These are phyloP conservation scores for Petunia hybrid DNA, from an alignment of 305 asterid genomes.

Conservation along the genomic window DNA sequence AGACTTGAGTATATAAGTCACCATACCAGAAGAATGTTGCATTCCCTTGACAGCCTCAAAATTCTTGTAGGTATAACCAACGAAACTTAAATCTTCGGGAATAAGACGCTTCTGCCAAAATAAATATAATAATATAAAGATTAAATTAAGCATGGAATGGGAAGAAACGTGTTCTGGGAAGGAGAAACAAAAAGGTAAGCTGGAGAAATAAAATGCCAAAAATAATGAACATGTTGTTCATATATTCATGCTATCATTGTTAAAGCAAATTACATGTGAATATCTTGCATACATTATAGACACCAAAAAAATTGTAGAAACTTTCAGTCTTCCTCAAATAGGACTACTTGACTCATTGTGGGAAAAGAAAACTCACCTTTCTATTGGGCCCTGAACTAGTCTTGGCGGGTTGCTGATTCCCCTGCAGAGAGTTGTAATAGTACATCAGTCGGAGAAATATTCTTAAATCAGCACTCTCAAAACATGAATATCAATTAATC, in stretches of 20 bases:
- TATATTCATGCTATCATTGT: too few relatives aligned
- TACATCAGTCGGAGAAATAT: background rate
- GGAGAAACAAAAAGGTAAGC: background rate
- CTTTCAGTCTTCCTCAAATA: background rate
- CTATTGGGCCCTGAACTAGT: constrained; percentile 57
- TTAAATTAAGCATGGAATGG: background rate
- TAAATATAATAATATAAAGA: constrained; percentile 25
- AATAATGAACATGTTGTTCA: background rate
- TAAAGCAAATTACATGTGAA: background rate
- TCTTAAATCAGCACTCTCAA: background rate
- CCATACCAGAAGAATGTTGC: constrained; percentile 48
- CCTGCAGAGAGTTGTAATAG: constrained; percentile 43
- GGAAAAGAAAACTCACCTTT: constrained; percentile 57
- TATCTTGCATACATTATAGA: background rate
- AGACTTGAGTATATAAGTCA: constrained; percentile 30
- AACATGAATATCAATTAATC: background rate
- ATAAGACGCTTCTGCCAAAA: constrained; percentile 59
- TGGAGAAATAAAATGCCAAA: background rate
- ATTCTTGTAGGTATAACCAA: constrained; percentile 82
- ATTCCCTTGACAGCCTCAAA: constrained; percentile 74
- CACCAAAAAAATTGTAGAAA: background rate
- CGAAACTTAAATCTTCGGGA: constrained; percentile 74
- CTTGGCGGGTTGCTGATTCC: constrained; percentile 60
- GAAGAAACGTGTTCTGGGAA: background rate
- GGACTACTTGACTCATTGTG: constrained; percentile 13